These are phyloP conservation scores for Mycena kentingensis DNA, from an alignment of 768 basidiomycete species.

Conservation along the genomic window DNA sequence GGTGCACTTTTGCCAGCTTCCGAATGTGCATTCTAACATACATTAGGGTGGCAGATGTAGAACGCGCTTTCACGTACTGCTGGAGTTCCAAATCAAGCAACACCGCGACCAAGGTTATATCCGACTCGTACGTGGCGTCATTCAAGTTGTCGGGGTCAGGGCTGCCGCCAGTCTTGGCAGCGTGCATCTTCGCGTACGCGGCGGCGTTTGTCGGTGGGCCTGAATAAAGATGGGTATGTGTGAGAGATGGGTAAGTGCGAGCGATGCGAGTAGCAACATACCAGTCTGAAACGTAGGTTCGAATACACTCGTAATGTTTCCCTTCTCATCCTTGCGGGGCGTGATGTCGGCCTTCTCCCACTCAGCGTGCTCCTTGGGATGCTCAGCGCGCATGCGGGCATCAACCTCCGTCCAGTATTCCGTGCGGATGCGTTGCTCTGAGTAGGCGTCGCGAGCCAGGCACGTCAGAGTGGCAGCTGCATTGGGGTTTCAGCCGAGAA, in stretches of 20 bases:
- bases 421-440: background rate
- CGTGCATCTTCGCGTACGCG: slow-evolving; percentile 5
- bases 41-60: background rate
- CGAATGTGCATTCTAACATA: background rate
- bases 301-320: slow-evolving; percentile 1
- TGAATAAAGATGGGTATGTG: background rate
- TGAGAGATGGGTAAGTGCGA: background rate
- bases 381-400: background rate
- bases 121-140: background rate
- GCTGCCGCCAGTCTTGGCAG: no score
- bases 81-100: background rate
- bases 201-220: slow-evolving; percentile 11
- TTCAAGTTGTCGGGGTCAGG: no score
- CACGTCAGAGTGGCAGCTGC: no score
- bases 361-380: background rate
- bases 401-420: background rate
- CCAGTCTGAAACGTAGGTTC: background rate
- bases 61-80: background rate
- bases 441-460: no score
- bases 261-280: background rate
- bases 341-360: background rate
- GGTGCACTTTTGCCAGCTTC: background rate
- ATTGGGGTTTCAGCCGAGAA: no score
- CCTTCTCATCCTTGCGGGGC: background rate
- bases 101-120: background rate